Base-by-base conservation (phyloP, 768 basidiomycete genomes). In the Naganishia onofrii region DNA sequence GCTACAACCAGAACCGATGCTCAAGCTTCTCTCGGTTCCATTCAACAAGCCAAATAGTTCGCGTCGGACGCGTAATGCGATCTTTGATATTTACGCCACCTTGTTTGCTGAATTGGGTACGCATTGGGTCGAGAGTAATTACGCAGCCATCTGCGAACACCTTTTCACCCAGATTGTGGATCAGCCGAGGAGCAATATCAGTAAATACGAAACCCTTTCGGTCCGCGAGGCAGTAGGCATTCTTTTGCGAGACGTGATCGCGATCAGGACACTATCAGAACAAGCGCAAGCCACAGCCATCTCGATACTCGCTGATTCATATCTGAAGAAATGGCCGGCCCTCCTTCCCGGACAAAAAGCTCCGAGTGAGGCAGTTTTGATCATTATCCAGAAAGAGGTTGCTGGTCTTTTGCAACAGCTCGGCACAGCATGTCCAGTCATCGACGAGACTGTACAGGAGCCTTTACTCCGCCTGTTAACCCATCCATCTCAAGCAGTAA, bases 261-360 rank as follows among this genome's bases (percentile, higher is more conserved):
- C 91, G 1, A 87, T 90, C 1, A 83, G 94, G 70, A 89, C 96
- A 85, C 82, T 98, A 72, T 90, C 90, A 70, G 95, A 99, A 76
- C 91, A 93, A 77, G 94, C 90, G 0, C 95, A 98, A 80, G 94
- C 98, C 55, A 83, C 84, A 31, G 94, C 94, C 1, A 90, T 96
- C 38, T 88, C 90, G 74, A 94, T 96, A 73, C 83, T 96, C 51
- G 88, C 91, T 0, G 88, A 84, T 42, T 84, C 85, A 4, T 96
- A 92, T 78, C 83, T 96, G 70, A 92, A 90, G 80, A 86, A 91
- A 65, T 97, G 93, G 92, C 93, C 93, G 0, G 89, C 92, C 0
- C 86, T 95, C 81, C 88, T 97, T 86, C 92, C 92, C 12, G 92
- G 91, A 8, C 89, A 91, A 73, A 82, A 83, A 23, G 86, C 89